These are phyloP conservation scores for Malassezia slooffiae DNA, from an alignment of 1,284 basidiomycete genomes.

Conservation along the genomic window DNA sequence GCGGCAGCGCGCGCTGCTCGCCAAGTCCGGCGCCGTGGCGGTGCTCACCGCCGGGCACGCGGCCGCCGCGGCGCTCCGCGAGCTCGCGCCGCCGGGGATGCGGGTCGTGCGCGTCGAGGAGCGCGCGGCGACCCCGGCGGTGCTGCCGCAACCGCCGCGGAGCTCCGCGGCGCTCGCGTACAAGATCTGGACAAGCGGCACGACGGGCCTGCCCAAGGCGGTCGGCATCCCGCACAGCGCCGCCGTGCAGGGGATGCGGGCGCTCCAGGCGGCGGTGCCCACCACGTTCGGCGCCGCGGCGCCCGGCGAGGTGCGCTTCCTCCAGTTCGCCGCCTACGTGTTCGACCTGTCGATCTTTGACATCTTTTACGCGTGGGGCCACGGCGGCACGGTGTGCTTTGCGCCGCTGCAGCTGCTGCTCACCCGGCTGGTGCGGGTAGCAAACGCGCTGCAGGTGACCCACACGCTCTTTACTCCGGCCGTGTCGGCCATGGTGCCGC, in stretches of 20 bases:
- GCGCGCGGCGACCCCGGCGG: constrained; percentile 6
- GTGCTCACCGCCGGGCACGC: constrained; percentile 24
- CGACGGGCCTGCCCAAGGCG: constrained; percentile 47
- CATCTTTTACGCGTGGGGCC: constrained; percentile 43
- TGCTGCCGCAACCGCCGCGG: background rate
- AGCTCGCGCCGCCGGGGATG: constrained; percentile 13
- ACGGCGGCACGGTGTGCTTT: constrained; percentile 42
- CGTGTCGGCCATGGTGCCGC: constrained; percentile 46
- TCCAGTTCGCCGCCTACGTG: constrained; percentile 46
- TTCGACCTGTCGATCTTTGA: constrained; percentile 46
- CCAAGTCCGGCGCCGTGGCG: constrained; percentile 32
- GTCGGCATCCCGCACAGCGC: constrained; percentile 43
- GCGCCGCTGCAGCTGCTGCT: constrained; percentile 31
- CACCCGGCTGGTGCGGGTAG: constrained; percentile 30
- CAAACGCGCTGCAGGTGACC: constrained; percentile 31
- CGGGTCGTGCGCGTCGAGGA: constrained; percentile 25
- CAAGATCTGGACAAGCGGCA: constrained; percentile 48
- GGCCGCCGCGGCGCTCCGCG: constrained; percentile 17
- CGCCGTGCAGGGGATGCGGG: constrained; percentile 43
- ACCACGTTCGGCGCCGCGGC: background rate
- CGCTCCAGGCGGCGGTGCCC: constrained; percentile 39
- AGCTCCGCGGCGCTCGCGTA: constrained; percentile 15
- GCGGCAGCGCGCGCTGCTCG: constrained; percentile 42
- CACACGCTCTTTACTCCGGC: constrained; percentile 47
- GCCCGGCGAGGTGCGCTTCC: constrained; percentile 29